phyloP scores from a whole-genome alignment of 352 stramenopile genomes.

The Lagenidium sp. region DNA sequence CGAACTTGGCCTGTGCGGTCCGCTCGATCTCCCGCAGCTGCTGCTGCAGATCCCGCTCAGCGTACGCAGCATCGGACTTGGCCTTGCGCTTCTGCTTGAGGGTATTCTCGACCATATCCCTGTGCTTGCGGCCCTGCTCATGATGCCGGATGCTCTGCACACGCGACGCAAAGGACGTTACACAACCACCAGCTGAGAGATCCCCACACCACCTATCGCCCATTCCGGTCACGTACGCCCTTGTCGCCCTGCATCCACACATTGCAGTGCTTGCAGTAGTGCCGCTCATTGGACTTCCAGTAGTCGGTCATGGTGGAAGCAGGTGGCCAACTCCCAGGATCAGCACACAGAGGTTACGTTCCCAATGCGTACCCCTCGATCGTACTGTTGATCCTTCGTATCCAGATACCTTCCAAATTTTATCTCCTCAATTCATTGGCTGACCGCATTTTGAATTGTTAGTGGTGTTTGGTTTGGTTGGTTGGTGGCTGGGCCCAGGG shows the following conservation, averaged over 20 bases:
- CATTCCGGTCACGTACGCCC: conserved; percentile 3
- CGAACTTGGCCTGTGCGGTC: conserved; percentile 46
- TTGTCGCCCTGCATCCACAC: conserved; percentile 80
- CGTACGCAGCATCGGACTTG: conserved; percentile 45
- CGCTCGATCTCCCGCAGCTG: conserved; percentile 71
- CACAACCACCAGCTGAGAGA: neutral
- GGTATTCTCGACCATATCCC: conserved; percentile 58
- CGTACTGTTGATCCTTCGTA: too few species aligned
- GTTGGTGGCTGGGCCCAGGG: conserved; percentile 15
- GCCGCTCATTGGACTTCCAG: conserved; percentile 52
- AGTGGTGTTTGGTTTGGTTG: conserved; percentile 5
- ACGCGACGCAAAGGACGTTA: neutral
- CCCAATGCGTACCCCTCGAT: too few species aligned
- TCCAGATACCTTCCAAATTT: too few species aligned
- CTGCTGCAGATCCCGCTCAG: conserved; percentile 48
- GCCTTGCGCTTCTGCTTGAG: conserved; percentile 67
- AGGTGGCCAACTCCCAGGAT: too few species aligned
- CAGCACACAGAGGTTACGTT: too few species aligned
- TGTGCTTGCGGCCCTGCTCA: conserved; percentile 68
- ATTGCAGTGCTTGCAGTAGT: conserved; percentile 88
- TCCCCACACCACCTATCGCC: too few species aligned
- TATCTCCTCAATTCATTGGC: too few species aligned
- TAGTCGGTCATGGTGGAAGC: conserved; percentile 69
- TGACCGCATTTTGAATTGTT: too few species aligned
- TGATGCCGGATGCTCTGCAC: conserved; percentile 74